These are phyloP conservation scores for Entomortierella lignicola DNA, from an alignment of 192 early-diverging fungal species.

Conservation along the genomic window DNA sequence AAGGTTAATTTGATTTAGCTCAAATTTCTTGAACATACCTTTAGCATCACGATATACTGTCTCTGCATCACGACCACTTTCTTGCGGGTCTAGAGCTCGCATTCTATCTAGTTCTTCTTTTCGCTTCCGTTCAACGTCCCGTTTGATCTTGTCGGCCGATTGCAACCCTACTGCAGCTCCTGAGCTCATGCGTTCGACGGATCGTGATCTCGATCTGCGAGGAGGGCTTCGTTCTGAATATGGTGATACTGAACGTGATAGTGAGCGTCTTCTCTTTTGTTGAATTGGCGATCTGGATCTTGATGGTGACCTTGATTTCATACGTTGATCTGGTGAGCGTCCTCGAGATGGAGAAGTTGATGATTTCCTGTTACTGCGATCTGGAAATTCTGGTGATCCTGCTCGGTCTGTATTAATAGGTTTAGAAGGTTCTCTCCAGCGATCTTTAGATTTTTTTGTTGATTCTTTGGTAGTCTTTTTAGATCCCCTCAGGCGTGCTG, in stretches of 20 bases:
- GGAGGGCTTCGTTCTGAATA: not conserved
- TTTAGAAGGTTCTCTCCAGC: conserved; percentile 17
- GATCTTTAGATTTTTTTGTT: not conserved
- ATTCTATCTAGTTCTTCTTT: conserved; percentile 17
- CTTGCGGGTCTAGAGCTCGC: conserved; percentile 14
- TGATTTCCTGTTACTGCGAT: not conserved
- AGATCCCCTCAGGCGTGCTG: conserved; percentile 15
- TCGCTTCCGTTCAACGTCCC: conserved; percentile 21
- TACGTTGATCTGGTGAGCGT: conserved; percentile 13
- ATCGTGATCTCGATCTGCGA: conserved; percentile 20
- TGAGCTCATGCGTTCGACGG: conserved; percentile 27
- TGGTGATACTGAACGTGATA: conserved; percentile 33
- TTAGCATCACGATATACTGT: conserved; percentile 56
- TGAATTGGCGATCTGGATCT: conserved; percentile 23
- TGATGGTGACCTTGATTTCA: conserved; percentile 1
- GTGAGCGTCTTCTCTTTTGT: conserved; percentile 23
- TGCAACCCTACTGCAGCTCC: conserved; percentile 43
- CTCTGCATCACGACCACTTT: conserved; percentile 47
- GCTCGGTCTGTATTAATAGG: not conserved
- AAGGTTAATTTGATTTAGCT: too few species aligned
- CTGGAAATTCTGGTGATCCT: conserved; percentile 7
- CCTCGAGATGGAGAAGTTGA: conserved; percentile 22
- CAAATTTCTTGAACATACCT: too few species aligned
- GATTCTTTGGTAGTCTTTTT: conserved; percentile 20
- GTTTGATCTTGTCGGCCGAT: conserved; percentile 22